A percentile compares a stretch with the other conserved stretches of the same genome.
phyloP scores from a whole-genome alignment of 371 early-diverging fungal species.

The Saksenaea vasiformis region DNA sequence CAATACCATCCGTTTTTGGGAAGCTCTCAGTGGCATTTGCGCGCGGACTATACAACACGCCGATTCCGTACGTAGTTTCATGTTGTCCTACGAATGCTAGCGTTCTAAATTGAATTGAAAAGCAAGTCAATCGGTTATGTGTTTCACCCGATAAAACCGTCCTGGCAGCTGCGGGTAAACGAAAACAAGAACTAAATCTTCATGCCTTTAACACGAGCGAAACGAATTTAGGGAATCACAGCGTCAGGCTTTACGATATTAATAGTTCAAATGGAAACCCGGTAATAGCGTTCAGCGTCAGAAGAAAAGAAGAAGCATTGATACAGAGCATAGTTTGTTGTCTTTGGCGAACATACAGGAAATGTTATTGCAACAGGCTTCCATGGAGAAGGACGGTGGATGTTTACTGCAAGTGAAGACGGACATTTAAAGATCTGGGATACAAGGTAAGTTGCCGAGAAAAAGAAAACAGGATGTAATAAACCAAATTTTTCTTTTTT shows the following conservation, averaged over 20 bases:
- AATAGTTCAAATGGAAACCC: slow-evolving; percentile 79
- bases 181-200: neutral
- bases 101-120: neutral
- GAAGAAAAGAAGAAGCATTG: neutral
- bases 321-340: slow-evolving; percentile 52
- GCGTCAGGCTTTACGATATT: slow-evolving; percentile 84
- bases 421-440: slow-evolving; percentile 94
- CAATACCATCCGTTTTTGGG: slow-evolving; percentile 97
- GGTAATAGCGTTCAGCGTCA: slow-evolving; percentile 42
- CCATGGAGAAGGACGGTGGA: slow-evolving; percentile 90
- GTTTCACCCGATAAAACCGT: slow-evolving; percentile 94
- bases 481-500: neutral
- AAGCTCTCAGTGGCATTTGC: slow-evolving; percentile 93
- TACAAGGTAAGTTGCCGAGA: slow-evolving; percentile 47
- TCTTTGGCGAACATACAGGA: slow-evolving; percentile 87
- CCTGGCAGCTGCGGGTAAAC: slow-evolving; percentile 89
- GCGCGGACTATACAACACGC: slow-evolving; percentile 93
- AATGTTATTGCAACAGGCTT: slow-evolving; percentile 95
- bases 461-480: neutral
- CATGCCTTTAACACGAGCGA: slow-evolving; percentile 2
- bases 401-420: slow-evolving; percentile 94
- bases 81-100: too few relatives aligned
- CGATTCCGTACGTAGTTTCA: slow-evolving; percentile 67
- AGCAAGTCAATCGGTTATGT: slow-evolving; percentile 93
- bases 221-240: slow-evolving; percentile 66